Evolutionary conservation across 2,329 filamentous ascomycete genomes (phyloP), one percentile per base, ranked within the genome.

Genomic region (Neonectria coccinea): DNA sequence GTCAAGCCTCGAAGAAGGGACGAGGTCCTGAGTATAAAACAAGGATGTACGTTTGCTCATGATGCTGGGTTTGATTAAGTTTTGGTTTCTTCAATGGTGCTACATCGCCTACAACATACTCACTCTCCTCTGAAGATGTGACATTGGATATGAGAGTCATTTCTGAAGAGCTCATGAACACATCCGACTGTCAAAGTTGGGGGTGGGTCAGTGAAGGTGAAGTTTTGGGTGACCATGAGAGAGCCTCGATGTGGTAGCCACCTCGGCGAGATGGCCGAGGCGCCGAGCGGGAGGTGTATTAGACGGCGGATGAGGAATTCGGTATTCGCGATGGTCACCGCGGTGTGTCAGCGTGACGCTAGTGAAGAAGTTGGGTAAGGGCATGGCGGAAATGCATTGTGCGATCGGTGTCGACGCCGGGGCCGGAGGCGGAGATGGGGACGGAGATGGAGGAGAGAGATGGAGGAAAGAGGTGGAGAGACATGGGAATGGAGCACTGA

Each of bases 231-330:
- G 25, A 29, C 45, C 16, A 31, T 25, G 25, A 25, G 25, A 25
- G 25, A 25, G 25, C 25, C 25, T 25, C 25, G 25, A 25, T 25
- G 25, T 25, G 25, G 25, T 25, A 5, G 25, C 25, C 25, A 25
- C n/a, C n/a, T 59, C 62, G 62, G 62, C 56, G 62, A 64, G 51
- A 53, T 60, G 56, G 4, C 62, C 62, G 62, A 64, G 56, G 57
- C 18, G 14, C 14, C 50, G 20, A 41, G 18, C 36, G 36, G 36
- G 27, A 27, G 33, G 36, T 27, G 33, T 20, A 25, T 25, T 25
- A 9, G 47, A 31, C 12, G 25, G 20, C 42, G 10, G 11, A 36
- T 2, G 16, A n/a, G 9, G 25, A n/a, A n/a, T 48, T 22, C 5
- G 22, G 45, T 7, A 14, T 50, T 50, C 54, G 60, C 54, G 16